Conservation (phyloP, 495 filamentous ascomycete species). For the Penicillium riverlandense region DNA sequence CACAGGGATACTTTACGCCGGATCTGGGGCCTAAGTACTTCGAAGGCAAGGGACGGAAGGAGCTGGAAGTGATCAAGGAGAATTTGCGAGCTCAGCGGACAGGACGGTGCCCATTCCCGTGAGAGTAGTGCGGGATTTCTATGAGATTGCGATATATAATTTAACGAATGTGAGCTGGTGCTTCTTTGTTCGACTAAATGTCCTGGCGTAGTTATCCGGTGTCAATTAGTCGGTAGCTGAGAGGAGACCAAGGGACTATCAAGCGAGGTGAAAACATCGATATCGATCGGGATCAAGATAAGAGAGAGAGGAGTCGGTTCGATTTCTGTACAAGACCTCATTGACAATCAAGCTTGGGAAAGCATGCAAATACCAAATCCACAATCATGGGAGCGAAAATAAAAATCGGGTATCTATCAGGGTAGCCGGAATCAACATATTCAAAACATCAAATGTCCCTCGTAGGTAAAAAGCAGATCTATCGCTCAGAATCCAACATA, state of each 20-base stretch:
- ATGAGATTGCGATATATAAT: background rate
- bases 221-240: too few species aligned
- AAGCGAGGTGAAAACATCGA: background rate
- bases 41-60: conserved; percentile 47
- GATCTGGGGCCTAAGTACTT: conserved; percentile 54
- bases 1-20: conserved; percentile 48
- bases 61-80: conserved; percentile 33
- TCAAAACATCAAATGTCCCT: background rate
- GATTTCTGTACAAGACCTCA: too few species aligned
- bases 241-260: too few species aligned
- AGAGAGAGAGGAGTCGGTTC: too few species aligned
- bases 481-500: background rate
- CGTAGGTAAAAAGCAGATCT: too few species aligned
- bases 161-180: too few species aligned
- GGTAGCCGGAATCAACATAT: conserved; percentile 3
- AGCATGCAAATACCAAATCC: background rate
- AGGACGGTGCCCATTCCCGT: conserved; percentile 43
- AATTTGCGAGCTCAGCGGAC: conserved; percentile 20
- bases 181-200: too few species aligned
- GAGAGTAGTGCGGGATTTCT: background rate
- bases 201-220: too few species aligned
- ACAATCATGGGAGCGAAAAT: background rate
- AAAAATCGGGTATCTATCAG: conserved; percentile 21
- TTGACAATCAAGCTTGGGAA: too few species aligned
- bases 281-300: too few species aligned